phyloP scores from a whole-genome alignment of 257 asterid species.

The Leptodermis oblonga region DNA sequence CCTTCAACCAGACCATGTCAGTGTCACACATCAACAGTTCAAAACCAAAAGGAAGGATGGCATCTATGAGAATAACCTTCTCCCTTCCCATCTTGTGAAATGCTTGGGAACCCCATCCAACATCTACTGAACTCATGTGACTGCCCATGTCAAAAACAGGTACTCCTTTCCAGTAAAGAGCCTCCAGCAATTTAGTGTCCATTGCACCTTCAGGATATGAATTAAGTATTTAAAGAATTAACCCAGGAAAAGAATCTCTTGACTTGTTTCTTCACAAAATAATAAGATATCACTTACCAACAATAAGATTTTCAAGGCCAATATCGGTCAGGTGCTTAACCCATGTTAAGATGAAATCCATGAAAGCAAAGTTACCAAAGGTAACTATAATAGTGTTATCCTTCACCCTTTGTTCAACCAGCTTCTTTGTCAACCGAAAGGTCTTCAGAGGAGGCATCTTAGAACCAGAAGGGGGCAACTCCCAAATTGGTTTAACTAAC shows the following conservation, averaged over 20 bases:
- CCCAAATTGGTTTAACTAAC: constrained; percentile 59
- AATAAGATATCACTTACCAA: constrained; percentile 54
- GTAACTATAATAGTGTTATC: constrained; percentile 75
- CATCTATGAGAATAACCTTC: constrained; percentile 82
- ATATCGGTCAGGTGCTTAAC: constrained; percentile 89
- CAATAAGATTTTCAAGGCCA: constrained; percentile 79
- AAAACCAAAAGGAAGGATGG: constrained; percentile 78
- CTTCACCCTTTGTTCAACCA: constrained; percentile 70
- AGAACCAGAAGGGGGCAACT: constrained; percentile 73
- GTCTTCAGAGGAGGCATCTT: constrained; percentile 72
- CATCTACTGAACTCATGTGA: constrained; percentile 96
- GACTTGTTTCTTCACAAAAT: constrained; percentile 1
- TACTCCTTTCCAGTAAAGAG: constrained; percentile 94
- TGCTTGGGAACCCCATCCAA: constrained; percentile 93
- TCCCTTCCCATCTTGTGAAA: constrained; percentile 99
- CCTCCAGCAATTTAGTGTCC: constrained; percentile 92
- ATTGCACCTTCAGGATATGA: constrained; percentile 67
- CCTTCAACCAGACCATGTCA: constrained; percentile 99
- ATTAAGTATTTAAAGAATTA: constrained; percentile 19
- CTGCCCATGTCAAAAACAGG: constrained; percentile 98
- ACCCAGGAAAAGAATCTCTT: constrained; percentile 11
- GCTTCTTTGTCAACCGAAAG: constrained; percentile 72
- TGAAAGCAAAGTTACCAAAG: constrained; percentile 94
- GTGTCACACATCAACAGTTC: constrained; percentile 97
- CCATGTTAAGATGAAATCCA: constrained; percentile 98